Conservation (phyloP, 352 stramenopile species). For the Globisporangium alternatum region DNA sequence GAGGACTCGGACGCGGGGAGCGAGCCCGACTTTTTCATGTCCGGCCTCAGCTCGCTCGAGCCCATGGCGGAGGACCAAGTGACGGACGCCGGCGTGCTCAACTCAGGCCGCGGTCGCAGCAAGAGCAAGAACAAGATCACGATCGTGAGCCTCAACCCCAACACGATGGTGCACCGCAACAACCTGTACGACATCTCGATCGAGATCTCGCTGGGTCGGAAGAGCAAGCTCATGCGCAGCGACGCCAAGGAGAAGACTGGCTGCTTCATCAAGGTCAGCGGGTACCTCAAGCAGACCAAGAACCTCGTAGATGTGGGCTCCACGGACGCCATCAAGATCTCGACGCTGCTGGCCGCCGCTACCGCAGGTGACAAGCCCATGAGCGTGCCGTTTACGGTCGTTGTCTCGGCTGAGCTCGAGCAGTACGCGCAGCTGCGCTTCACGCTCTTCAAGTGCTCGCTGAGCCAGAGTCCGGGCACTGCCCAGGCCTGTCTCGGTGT, state of each 20-base stretch:
- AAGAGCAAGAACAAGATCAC: constrained; percentile 22
- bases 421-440: constrained; percentile 63
- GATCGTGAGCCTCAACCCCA: constrained; percentile 20
- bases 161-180: constrained; percentile 6
- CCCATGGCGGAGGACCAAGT: constrained; percentile 20
- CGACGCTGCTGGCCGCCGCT: constrained; percentile 36
- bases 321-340: constrained; percentile 60
- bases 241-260: constrained; percentile 44
- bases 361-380: constrained; percentile 18
- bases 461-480: constrained; percentile 41
- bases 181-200: constrained; percentile 50
- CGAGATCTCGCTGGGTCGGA: constrained; percentile 47
- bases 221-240: constrained; percentile 45
- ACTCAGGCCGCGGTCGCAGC: constrained; percentile 6
- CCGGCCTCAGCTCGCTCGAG: constrained; percentile 14
- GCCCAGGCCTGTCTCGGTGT: constrained; percentile 46
- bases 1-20: constrained; percentile 14
- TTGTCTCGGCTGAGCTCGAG: constrained; percentile 53
- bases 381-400: constrained; percentile 54
- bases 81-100: neutral
- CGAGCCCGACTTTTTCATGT: constrained; percentile 7
- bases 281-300: constrained; percentile 41
- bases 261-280: constrained; percentile 56
- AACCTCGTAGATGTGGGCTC: constrained; percentile 48
- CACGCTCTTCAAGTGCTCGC: constrained; percentile 51